Evolutionary conservation across 2,329 filamentous ascomycete genomes (phyloP), one percentile per base, ranked within the genome.

Genomic region (Chrysoporthe deuterocubensis): DNA sequence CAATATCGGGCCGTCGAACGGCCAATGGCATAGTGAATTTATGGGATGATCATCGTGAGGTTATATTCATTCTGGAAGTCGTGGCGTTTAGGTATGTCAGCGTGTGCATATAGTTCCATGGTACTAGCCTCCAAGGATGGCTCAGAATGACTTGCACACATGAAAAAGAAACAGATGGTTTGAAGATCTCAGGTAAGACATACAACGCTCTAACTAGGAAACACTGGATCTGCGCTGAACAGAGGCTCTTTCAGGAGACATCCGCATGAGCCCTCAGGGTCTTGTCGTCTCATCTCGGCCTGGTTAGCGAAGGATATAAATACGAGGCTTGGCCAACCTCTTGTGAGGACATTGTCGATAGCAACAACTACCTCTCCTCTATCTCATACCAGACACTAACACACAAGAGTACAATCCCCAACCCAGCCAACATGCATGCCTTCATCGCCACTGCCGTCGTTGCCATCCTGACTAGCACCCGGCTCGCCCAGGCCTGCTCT

Each of bases 401-500:
- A 7, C 46, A 50, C 2, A 50, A n/a, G 9, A 50, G 11, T 3
- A 11, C n/a, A 16, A 16, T 26, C 26, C 26, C 26, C 26, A 21
- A n/a, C 46, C 18, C 46, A 50, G 18, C 46, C n/a, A 50, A 18
- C 18, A 50, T 50, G 46, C 46, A 50, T 50, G 8, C 46, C 46
- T 4, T 50, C 46, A 50, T 14, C 5, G 16, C 46, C 46, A 50
- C 46, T 26, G 26, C 26, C 26, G 26, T 26, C n/a, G 18, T 50
- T n/a, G 46, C 46, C n/a, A 7, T 50, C n/a, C 18, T 50, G 46
- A n/a, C 46, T n/a, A 13, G 18, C n/a, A 5, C 46, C n/a, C 21
- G 18, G 18, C 46, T 50, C 4, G 61, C 52, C 52, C 66, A 59
- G 34, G 71, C 72, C 8, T 76, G 75, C 70, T 73, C 72, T 46